Conservation (phyloP, 129 eudicot genomes). For the Centrapalus pauciflorus region DNA sequence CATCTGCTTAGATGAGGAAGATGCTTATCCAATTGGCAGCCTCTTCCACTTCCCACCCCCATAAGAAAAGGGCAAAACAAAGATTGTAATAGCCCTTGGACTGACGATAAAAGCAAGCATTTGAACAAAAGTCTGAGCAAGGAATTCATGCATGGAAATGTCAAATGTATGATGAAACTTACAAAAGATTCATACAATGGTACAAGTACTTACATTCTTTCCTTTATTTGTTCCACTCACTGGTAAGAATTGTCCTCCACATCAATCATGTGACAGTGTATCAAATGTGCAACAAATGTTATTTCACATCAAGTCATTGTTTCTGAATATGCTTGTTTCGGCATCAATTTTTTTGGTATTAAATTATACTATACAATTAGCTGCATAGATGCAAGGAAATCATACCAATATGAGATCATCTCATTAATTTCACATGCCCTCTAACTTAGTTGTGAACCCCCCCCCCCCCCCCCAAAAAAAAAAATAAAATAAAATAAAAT, state of each 20-base stretch:
- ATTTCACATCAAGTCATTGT: background rate
- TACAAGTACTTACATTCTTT: slow-evolving; percentile 9
- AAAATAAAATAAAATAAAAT: no score
- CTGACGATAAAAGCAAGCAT: background rate
- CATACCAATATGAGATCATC: background rate
- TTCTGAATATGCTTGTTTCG: slow-evolving; percentile 3
- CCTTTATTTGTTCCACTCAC: slow-evolving; percentile 7
- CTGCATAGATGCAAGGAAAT: background rate
- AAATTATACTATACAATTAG: background rate
- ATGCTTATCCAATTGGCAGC: slow-evolving; percentile 21
- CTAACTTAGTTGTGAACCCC: background rate
- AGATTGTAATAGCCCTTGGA: background rate
- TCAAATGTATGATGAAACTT: background rate
- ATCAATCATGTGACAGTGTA: slow-evolving; percentile 12
- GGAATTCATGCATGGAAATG: slow-evolving; percentile 6
- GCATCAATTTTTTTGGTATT: background rate
- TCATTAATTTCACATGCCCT: slow-evolving; percentile 2
- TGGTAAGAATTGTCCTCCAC: background rate
- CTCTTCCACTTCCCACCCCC: background rate
- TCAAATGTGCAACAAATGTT: slow-evolving; percentile 10
- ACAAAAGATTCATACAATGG: background rate
- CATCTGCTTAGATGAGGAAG: background rate
- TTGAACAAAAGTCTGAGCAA: slow-evolving; percentile 1
- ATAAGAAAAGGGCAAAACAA: background rate
- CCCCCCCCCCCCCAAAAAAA: no score